These are phyloP conservation scores for Monosporascus cannonballus DNA, from an alignment of 2,329 filamentous ascomycete genomes.

Conservation along the genomic window DNA sequence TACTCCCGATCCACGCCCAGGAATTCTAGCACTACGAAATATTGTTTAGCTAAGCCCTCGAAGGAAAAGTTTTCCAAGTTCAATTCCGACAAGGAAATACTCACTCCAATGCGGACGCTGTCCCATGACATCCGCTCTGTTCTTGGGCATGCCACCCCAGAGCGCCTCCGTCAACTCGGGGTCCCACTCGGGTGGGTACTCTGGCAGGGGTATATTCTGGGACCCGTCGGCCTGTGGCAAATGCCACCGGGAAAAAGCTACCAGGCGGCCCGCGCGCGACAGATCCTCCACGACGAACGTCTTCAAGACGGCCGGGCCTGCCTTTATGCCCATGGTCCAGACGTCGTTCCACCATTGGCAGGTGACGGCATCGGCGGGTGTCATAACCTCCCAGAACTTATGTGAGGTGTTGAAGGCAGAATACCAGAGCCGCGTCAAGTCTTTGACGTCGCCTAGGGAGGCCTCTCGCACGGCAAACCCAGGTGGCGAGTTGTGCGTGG, in stretches of 20 bases:
- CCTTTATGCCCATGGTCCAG: slow-evolving; percentile 5
- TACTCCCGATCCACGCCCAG: slow-evolving; percentile 6
- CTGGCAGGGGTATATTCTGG: slow-evolving; percentile 7
- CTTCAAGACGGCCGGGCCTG: slow-evolving; percentile 3
- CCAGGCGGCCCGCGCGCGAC: slow-evolving; percentile 1
- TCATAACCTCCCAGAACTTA: slow-evolving; percentile 3
- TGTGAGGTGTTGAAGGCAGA: slow-evolving; percentile 8
- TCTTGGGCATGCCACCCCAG: slow-evolving; percentile 9
- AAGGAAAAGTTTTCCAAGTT: background rate
- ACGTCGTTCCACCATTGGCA: slow-evolving; percentile 7
- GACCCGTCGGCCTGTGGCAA: slow-evolving; percentile 7
- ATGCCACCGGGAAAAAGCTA: slow-evolving; percentile 7
- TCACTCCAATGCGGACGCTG: slow-evolving; percentile 9
- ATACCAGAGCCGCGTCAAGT: slow-evolving; percentile 8
- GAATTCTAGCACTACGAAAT: slow-evolving; percentile 6
- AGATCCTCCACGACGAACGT: slow-evolving; percentile 11
- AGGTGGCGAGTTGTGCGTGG: background rate
- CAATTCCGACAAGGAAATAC: background rate
- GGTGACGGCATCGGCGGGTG: slow-evolving; percentile 3
- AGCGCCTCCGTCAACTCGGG: slow-evolving; percentile 5
- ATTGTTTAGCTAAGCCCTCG: background rate
- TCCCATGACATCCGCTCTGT: slow-evolving; percentile 5
- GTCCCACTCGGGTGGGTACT: slow-evolving; percentile 6
- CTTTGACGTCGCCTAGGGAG: slow-evolving; percentile 1
- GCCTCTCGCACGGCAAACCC: slow-evolving; percentile 8